Evolutionary conservation across 371 early-diverging fungal genomes (phyloP), one percentile per base, ranked within the genome.

Genomic region (Choanephora cucurbitarum): DNA sequence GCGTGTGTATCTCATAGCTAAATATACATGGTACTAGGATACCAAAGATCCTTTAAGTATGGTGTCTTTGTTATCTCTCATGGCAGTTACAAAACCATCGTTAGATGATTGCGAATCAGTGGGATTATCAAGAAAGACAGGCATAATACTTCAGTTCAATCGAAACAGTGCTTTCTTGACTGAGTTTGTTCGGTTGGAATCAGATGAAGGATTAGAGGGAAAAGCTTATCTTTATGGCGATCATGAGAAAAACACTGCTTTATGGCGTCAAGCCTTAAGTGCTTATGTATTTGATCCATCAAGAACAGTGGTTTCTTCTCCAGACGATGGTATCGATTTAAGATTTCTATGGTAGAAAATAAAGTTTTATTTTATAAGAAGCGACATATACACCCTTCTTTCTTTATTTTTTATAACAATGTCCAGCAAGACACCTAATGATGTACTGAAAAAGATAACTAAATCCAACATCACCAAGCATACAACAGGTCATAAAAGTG

Each of bases 31-130:
- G 22, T 1, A 11, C 31, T 48, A 65, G 65, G 56, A 47, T 7
- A 39, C 45, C 18, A 55, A 57, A 45, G 57, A 60, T 3, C 60
- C 65, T 15, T 40, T 65, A 14, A 33, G 41, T 37, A 42, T 52
- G 1, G 45, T 65, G 3, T 49, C 60, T 0, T 45, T 65, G 13
- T 17, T n/a, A 11, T 49, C 60, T 6, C 34, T 65, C 17, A 39
- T 46, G 39, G 19, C 44, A 6, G 60, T 65, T 11, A 40, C 41
- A n/a, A 59, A 65, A 33, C 60, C 65, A 31, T 44, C 57, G 0
- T 6, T 65, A 1, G 65, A 65, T 32, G 65, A 65, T 40, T 65
- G 60, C 52, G 65, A 65, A 56, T 46, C 59, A n/a, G 41, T 60
- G 0, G 60, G 65, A 9, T 50, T 64, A n/a, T 49, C 64, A 11